These are phyloP conservation scores for Trichomonas tenax DNA, from an alignment of 208 protist genomes.

Conservation along the genomic window DNA sequence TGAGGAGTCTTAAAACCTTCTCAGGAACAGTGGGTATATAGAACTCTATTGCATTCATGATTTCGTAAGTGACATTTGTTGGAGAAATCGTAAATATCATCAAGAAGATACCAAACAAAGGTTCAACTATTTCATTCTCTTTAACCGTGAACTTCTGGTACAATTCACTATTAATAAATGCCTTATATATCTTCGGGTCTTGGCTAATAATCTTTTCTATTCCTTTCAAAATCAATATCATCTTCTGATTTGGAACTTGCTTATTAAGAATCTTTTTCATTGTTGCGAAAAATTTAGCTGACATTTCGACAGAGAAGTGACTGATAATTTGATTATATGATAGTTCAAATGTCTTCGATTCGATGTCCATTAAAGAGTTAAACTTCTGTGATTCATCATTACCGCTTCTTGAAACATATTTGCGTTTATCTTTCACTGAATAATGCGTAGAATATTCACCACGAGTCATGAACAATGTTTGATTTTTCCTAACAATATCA, in stretches of 20 bases:
- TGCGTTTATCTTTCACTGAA: background rate
- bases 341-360: background rate
- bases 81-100: background rate
- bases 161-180: background rate
- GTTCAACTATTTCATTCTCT: background rate
- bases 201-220: background rate
- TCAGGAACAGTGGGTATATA: background rate
- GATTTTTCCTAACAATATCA: background rate
- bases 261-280: background rate
- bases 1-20: background rate
- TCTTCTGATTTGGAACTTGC: background rate
- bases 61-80: background rate
- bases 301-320: background rate
- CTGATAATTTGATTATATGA: background rate
- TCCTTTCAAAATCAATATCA: background rate
- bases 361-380: background rate
- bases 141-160: background rate
- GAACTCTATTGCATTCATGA: background rate
- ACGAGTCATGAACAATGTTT: background rate
- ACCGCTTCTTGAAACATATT: background rate
- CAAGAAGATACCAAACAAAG: background rate
- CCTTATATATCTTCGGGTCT: background rate
- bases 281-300: background rate
- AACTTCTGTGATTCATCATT: background rate
- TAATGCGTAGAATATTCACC: background rate